These are phyloP conservation scores for Colletotrichum godetiae DNA, from an alignment of 2,329 filamentous ascomycete species.

Conservation along the genomic window DNA sequence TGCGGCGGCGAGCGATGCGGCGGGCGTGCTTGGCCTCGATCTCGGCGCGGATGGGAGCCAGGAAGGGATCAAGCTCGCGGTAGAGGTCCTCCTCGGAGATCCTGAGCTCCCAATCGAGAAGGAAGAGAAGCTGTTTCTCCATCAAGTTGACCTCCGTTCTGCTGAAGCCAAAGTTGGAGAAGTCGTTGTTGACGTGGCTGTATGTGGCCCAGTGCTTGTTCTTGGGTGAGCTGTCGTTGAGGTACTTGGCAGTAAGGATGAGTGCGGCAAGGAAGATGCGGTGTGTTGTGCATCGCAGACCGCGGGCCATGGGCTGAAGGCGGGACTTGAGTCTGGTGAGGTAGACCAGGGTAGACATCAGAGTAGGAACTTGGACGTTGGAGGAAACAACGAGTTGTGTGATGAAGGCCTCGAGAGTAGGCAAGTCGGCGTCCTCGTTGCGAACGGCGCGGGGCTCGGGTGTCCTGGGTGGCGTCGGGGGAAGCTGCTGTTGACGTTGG, in stretches of 20 bases:
- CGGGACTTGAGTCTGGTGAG: slow-evolving; percentile 84
- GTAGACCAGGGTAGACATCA: slow-evolving; percentile 98
- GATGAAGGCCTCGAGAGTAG: slow-evolving; percentile 91
- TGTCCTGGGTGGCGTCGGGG: slow-evolving; percentile 63
- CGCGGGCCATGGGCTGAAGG: slow-evolving; percentile 93
- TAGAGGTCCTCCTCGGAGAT: slow-evolving; percentile 89
- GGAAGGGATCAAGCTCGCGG: slow-evolving; percentile 86
- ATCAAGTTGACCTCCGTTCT: slow-evolving; percentile 98
- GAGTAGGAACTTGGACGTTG: slow-evolving; percentile 95
- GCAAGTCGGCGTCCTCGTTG: slow-evolving; percentile 68
- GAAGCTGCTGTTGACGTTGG: slow-evolving; percentile 48
- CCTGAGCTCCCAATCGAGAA: slow-evolving; percentile 93
- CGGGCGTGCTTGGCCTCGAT: slow-evolving; percentile 63
- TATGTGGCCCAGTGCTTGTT: slow-evolving; percentile 99
- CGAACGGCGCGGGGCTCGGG: slow-evolving; percentile 57
- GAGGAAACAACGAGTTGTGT: slow-evolving; percentile 89
- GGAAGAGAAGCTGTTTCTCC: slow-evolving; percentile 97
- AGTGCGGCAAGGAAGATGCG: slow-evolving; percentile 94
- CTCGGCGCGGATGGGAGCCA: slow-evolving; percentile 81
- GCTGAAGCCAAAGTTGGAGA: slow-evolving; percentile 85
- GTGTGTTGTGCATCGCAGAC: slow-evolving; percentile 95
- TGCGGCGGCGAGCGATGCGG: slow-evolving; percentile 61
- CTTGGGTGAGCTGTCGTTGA: slow-evolving; percentile 98
- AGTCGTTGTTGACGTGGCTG: slow-evolving; percentile 77
- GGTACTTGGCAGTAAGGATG: slow-evolving; percentile 92